Percentiles rank a stretch among this genome's conserved stretches.
Conservation (phyloP, 2,329 filamentous ascomycete genomes). For the Paradendryphiella salina region DNA sequence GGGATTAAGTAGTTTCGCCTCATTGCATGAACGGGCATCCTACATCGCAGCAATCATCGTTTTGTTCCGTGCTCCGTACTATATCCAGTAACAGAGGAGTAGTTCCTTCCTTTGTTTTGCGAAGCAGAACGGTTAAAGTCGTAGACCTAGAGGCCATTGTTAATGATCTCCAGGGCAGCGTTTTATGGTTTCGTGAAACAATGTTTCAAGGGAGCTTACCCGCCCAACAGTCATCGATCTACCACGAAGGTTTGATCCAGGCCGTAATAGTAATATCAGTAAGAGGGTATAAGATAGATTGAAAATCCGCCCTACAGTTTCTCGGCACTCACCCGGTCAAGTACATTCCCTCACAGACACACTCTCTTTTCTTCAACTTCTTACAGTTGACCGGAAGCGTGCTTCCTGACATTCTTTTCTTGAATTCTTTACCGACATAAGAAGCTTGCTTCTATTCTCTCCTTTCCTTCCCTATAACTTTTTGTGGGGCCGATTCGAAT, state of each 20-base stretch:
- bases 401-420: constrained; percentile 30
- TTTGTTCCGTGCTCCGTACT: not conserved
- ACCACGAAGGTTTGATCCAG: not conserved
- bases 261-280: not conserved
- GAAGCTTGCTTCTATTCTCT: constrained; percentile 20
- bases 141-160: constrained; percentile 4
- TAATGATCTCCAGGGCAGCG: constrained; percentile 12
- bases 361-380: constrained; percentile 7
- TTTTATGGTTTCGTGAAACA: constrained; percentile 29
- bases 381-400: constrained; percentile 20
- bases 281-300: constrained; percentile 4
- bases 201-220: constrained; percentile 1
- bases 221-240: constrained; percentile 3
- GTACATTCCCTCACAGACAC: constrained; percentile 7
- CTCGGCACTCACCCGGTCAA: constrained; percentile 8
- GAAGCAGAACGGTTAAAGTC: not conserved
- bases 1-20: no score
- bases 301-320: not conserved
- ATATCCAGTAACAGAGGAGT: not conserved
- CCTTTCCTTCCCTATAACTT: not conserved
- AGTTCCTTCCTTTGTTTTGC: not conserved
- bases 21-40: no score
- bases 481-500: not conserved
- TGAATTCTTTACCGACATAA: constrained; percentile 8
- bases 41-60: not conserved